phyloP scores from a whole-genome alignment of 2,329 filamentous ascomycete genomes.

The Samsoniella hepiali region DNA sequence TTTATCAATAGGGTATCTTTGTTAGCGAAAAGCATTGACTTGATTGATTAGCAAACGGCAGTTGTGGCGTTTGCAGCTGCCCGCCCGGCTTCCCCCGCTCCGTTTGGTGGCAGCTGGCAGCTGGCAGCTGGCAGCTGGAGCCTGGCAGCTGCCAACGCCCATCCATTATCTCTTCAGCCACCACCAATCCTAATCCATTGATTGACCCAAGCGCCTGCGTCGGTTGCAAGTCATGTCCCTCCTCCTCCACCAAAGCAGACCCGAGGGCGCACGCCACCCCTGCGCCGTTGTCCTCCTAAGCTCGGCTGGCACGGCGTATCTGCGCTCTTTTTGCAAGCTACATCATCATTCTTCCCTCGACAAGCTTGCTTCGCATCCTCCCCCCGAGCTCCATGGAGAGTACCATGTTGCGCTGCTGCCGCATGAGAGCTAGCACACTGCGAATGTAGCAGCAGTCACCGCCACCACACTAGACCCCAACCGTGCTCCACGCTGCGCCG shows the following conservation, averaged over 20 bases:
- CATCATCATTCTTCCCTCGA: neutral
- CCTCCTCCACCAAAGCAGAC: neutral
- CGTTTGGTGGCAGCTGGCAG: neutral
- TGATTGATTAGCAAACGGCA: neutral
- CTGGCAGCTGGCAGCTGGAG: neutral
- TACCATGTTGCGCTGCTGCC: constrained; percentile 5
- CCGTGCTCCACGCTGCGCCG: neutral
- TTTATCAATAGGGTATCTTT: too few species aligned
- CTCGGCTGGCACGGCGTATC: neutral
- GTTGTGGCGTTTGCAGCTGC: neutral
- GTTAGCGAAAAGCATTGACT: too few species aligned
- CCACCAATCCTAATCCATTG: neutral
- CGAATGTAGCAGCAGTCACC: neutral
- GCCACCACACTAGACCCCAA: neutral
- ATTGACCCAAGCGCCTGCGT: neutral
- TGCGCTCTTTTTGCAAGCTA: neutral
- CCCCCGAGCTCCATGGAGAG: neutral
- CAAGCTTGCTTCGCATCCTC: neutral
- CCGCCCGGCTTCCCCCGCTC: neutral
- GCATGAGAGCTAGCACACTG: constrained; percentile 3
- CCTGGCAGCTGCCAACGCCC: neutral
- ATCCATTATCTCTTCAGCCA: constrained; percentile 1
- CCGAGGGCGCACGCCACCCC: neutral
- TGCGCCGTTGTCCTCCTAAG: neutral
- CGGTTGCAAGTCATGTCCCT: constrained; percentile 9